Evolutionary conservation across 1,139 yeast genomes (phyloP).

Genomic region (Tardiomyces blankii): DNA sequence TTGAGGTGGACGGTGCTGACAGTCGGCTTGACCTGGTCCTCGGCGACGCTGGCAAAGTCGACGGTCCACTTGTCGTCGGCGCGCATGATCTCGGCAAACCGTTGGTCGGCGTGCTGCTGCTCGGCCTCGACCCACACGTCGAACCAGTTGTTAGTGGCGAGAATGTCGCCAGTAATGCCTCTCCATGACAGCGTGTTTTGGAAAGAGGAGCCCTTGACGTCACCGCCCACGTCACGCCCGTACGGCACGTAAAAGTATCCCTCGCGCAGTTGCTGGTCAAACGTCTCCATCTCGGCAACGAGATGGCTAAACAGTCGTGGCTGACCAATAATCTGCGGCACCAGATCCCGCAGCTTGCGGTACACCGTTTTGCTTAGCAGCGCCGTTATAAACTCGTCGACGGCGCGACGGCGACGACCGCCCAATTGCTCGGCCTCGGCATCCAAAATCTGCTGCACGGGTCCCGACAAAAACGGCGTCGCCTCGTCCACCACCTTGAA

Average conservation of each 20-base stretch:
- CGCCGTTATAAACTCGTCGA: constrained; percentile 45
- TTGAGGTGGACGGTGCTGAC: constrained; percentile 51
- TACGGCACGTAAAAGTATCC: constrained; percentile 48
- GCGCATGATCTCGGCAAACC: constrained; percentile 49
- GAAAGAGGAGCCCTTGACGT: no score
- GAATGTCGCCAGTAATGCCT: constrained; percentile 48
- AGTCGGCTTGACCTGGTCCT: constrained; percentile 47
- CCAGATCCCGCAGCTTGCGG: constrained; percentile 32
- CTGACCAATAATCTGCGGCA: constrained; percentile 30
- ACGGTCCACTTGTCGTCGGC: constrained; percentile 46
- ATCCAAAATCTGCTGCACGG: background rate
- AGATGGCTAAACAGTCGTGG: constrained; percentile 50
- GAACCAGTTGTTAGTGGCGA: constrained; percentile 32
- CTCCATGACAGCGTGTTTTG: constrained; percentile 34
- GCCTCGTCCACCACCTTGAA: constrained; percentile 37
- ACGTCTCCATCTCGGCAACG: constrained; percentile 45
- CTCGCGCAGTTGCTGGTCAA: constrained; percentile 45
- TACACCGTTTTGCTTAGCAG: constrained; percentile 38
- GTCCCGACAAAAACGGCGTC: background rate
- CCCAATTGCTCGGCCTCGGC: background rate
- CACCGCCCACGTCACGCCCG: no score
- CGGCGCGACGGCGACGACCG: constrained; percentile 17
- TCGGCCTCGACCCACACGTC: constrained; percentile 64
- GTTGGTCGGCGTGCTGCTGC: constrained; percentile 26
- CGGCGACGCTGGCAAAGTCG: constrained; percentile 48